Evolutionary conservation across 169 alveolate genomes (phyloP).

Genomic region (Plasmodium sp.): DNA sequence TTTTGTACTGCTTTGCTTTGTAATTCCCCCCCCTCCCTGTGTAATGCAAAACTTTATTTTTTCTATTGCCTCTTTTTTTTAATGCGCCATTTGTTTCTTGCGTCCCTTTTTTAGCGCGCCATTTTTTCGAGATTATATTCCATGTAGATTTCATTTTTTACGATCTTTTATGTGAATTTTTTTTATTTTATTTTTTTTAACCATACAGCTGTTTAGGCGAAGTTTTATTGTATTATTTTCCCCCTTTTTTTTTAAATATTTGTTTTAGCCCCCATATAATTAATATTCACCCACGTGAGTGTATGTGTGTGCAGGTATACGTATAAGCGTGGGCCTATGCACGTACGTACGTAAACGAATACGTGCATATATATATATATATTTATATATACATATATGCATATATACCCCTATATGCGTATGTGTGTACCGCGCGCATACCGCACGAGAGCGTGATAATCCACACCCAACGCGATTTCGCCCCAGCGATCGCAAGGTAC

Average conservation of each 20-base stretch:
- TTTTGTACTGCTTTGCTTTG: not conserved
- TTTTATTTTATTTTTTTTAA: not conserved
- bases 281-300: not conserved
- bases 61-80: not conserved
- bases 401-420: not conserved
- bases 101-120: not conserved
- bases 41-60: not conserved
- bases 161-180: not conserved
- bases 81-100: not conserved
- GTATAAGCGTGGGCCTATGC: not conserved
- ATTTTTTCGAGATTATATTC: not conserved
- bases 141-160: not conserved
- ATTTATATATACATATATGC: not conserved
- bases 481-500: not conserved
- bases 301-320: not conserved
- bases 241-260: not conserved
- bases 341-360: not conserved
- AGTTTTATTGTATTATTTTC: not conserved
- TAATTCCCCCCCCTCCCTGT: not conserved
- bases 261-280: not conserved
- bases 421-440: not conserved
- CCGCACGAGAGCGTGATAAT: not conserved
- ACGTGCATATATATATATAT: not conserved
- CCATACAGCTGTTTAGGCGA: not conserved
- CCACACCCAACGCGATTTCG: not conserved